These are phyloP conservation scores for Gossypium raimondii DNA, from an alignment of 345 rosid species.

Conservation along the genomic window DNA sequence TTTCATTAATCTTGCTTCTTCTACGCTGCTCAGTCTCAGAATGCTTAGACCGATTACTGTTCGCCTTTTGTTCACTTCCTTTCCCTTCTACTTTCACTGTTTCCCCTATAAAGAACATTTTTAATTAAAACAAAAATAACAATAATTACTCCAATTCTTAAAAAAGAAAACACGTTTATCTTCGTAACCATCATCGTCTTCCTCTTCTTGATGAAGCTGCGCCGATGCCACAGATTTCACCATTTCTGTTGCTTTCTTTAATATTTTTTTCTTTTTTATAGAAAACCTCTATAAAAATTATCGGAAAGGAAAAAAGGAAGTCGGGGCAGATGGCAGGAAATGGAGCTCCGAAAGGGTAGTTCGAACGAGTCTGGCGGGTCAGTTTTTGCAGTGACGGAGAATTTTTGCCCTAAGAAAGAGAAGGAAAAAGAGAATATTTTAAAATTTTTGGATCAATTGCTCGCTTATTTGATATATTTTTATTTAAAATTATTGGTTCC, in stretches of 20 bases:
- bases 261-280: not conserved
- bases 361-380: constrained; percentile 16
- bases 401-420: constrained; percentile 1
- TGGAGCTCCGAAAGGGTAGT: constrained; percentile 18
- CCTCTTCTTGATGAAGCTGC: constrained; percentile 43
- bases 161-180: constrained; percentile 14
- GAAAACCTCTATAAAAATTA: not conserved
- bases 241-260: constrained; percentile 17
- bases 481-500: no score
- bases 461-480: no score
- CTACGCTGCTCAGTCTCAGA: constrained; percentile 90
- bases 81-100: constrained; percentile 33
- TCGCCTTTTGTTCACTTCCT: constrained; percentile 38
- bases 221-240: constrained; percentile 48
- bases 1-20: constrained; percentile 82
- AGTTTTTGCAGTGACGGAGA: not conserved
- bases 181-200: constrained; percentile 50
- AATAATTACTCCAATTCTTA: not conserved
- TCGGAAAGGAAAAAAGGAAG: no score
- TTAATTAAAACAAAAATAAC: not conserved
- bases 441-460: not conserved
- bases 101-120: constrained; percentile 25
- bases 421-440: not conserved
- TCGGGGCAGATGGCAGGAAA: constrained; percentile 1
- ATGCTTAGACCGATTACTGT: constrained; percentile 56